These are phyloP conservation scores for Diplodia mutila DNA, from an alignment of 2,329 filamentous ascomycete genomes.

Conservation along the genomic window DNA sequence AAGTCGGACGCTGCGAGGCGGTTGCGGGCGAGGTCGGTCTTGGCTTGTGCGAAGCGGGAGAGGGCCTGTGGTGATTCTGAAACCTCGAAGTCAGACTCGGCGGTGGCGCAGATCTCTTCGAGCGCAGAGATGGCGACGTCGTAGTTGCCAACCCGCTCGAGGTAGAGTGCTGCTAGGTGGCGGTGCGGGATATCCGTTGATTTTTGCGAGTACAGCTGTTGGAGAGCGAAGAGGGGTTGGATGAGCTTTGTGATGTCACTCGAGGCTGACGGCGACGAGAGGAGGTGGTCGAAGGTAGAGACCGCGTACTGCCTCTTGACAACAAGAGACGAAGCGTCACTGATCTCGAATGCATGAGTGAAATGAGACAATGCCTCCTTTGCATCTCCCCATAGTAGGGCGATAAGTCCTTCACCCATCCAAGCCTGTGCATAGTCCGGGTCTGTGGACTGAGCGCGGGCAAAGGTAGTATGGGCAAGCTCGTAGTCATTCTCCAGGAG, in stretches of 20 bases:
- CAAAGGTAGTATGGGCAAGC: conserved; percentile 89
- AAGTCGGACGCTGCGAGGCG: conserved; percentile 72
- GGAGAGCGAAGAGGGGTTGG: conserved; percentile 85
- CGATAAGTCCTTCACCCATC: conserved; percentile 89
- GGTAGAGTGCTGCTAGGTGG: conserved; percentile 78
- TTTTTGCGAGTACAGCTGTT: conserved; percentile 74
- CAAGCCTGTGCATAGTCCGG: conserved; percentile 92
- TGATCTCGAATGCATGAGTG: conserved; percentile 92
- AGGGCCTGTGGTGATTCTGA: conserved; percentile 77
- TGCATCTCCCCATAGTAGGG: conserved; percentile 72
- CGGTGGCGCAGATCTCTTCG: conserved; percentile 65
- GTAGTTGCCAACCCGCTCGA: conserved; percentile 77
- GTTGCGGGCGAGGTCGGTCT: conserved; percentile 83
- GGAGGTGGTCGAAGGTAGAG: conserved; percentile 80
- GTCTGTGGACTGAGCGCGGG: conserved; percentile 88
- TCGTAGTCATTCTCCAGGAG: conserved; percentile 80
- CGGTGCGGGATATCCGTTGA: conserved; percentile 72
- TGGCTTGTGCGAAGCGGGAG: conserved; percentile 77
- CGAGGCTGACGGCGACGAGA: conserved; percentile 58
- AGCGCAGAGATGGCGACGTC: conserved; percentile 66
- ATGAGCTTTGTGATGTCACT: conserved; percentile 67
- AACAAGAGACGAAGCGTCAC: conserved; percentile 73
- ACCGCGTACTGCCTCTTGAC: conserved; percentile 79
- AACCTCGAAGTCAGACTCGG: conserved; percentile 83
- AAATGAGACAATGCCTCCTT: conserved; percentile 84